These are phyloP conservation scores for Catharanthus roseus DNA, from an alignment of 257 asterid genomes.

Conservation along the genomic window DNA sequence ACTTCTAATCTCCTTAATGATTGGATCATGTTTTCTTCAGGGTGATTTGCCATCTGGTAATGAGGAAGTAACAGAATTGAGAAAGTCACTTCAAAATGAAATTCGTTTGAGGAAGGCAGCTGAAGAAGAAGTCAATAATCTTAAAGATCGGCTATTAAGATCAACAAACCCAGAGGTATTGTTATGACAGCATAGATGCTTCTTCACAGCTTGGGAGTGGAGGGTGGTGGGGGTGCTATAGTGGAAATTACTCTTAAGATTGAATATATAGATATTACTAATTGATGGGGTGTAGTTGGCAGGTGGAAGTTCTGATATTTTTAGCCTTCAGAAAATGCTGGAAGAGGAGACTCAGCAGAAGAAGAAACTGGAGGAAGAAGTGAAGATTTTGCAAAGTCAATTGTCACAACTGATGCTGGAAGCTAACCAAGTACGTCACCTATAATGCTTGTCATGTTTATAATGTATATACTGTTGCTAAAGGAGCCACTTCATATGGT, in stretches of 20 bases:
- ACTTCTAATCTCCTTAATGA: slow-evolving; percentile 13
- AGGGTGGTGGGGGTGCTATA: background rate
- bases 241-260: slow-evolving; percentile 16
- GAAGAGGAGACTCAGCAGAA: slow-evolving; percentile 81
- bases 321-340: slow-evolving; percentile 56
- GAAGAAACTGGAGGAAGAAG: slow-evolving; percentile 92
- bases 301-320: slow-evolving; percentile 54
- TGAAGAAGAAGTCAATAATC: slow-evolving; percentile 65
- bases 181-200: slow-evolving; percentile 13
- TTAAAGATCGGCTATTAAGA: slow-evolving; percentile 48
- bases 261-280: slow-evolving; percentile 28
- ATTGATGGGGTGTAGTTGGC: slow-evolving; percentile 47
- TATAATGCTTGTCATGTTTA: slow-evolving; percentile 11
- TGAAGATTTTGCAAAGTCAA: slow-evolving; percentile 66
- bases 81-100: slow-evolving; percentile 73
- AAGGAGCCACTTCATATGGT: background rate
- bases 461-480: background rate
- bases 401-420: slow-evolving; percentile 60
- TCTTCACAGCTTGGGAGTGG: background rate
- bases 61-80: slow-evolving; percentile 60
- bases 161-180: slow-evolving; percentile 57
- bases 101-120: slow-evolving; percentile 63
- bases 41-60: slow-evolving; percentile 32
- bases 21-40: slow-evolving; percentile 37
- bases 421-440: slow-evolving; percentile 59